Evolutionary conservation across 345 rosid species (phyloP).

Genomic region (Noccaea bulbosa): DNA sequence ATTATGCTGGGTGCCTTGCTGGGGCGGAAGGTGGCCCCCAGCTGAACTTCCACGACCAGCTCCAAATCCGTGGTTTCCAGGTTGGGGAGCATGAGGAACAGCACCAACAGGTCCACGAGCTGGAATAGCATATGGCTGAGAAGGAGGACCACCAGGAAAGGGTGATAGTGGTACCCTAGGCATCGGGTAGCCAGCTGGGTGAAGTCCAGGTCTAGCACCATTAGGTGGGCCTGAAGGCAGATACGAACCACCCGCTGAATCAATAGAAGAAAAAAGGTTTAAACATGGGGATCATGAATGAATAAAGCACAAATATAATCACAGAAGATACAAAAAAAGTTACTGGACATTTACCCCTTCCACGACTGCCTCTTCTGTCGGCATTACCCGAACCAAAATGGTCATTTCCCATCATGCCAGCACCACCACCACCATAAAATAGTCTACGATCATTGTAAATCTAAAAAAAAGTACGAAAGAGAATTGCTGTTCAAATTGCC

Average conservation of each 20-base stretch:
- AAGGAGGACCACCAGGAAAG: constrained; percentile 79
- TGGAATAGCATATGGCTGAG: constrained; percentile 98
- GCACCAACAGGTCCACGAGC: constrained; percentile 96
- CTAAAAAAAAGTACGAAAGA: constrained; percentile 45
- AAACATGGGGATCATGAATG: constrained; percentile 1
- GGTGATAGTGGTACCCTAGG: constrained; percentile 83
- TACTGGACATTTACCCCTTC: constrained; percentile 61
- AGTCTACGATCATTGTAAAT: constrained; percentile 92
- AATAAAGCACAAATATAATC: constrained; percentile 9
- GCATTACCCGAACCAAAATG: constrained; percentile 66
- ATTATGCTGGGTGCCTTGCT: constrained; percentile 74
- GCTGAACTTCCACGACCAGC: constrained; percentile 90
- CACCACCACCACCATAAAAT: constrained; percentile 83
- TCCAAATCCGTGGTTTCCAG: constrained; percentile 87
- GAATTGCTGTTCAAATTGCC: constrained; percentile 1
- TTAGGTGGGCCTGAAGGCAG: constrained; percentile 80
- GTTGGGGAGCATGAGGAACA: constrained; percentile 80
- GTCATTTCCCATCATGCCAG: constrained; percentile 81
- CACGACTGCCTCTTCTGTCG: constrained; percentile 88
- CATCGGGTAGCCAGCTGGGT: constrained; percentile 86
- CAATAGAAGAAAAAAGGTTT: not conserved
- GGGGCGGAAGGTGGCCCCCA: constrained; percentile 88
- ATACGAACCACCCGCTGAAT: constrained; percentile 63
- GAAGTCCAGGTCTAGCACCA: constrained; percentile 88
- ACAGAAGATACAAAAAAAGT: constrained; percentile 13